Evolutionary conservation across 1,284 basidiomycete species (phyloP), one percentile per base, ranked within the genome.

Genomic region (Cystobasidium pallidum): DNA sequence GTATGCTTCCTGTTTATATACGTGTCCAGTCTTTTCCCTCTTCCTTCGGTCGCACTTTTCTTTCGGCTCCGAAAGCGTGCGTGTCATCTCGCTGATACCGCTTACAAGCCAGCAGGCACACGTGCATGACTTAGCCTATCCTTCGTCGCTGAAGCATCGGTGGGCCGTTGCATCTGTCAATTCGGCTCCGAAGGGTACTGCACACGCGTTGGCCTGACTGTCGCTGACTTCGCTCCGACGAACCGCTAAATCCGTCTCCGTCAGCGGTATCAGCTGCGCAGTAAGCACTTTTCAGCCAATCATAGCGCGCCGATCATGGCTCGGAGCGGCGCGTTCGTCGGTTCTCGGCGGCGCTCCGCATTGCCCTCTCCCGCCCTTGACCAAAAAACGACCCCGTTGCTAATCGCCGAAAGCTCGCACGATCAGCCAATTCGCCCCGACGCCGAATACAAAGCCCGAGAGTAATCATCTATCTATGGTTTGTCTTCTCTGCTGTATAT

Each of bases 11-110:
- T 32, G 34, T 57, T 57, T 57, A 57, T 57, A 57, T 36, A n/a
- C n/a, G n/a, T n/a, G n/a, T n/a, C n/a, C n/a, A n/a, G n/a, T 15
- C 24, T 28, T 19, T 28, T 30, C 36, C 6, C 30, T 3, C n/a
- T 32, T 3, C 13, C 24, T n/a, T 28, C 28, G 43, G 43, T 51
- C 21, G 54, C 54, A 30, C 32, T 10, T 36, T 57, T 19, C 32
- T n/a, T 57, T 57, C 32, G 32, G 32, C 13, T 32, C 54, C 54
- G 54, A 57, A 19, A 17, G 54, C 54, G 17, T 32, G 54, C 54
- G 54, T 57, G 54, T 57, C 54, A 57, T 57, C 49, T 51, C 54
- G 54, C 32, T 34, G 54, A 54, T 54, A 54, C 19, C 28, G 54
- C 54, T 34, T 32, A 34, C 32, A 57, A 17, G 10, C 24, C 49